Conservation (phyloP, 2,329 filamentous ascomycete genomes). For the Hyphodiscus sp. region DNA sequence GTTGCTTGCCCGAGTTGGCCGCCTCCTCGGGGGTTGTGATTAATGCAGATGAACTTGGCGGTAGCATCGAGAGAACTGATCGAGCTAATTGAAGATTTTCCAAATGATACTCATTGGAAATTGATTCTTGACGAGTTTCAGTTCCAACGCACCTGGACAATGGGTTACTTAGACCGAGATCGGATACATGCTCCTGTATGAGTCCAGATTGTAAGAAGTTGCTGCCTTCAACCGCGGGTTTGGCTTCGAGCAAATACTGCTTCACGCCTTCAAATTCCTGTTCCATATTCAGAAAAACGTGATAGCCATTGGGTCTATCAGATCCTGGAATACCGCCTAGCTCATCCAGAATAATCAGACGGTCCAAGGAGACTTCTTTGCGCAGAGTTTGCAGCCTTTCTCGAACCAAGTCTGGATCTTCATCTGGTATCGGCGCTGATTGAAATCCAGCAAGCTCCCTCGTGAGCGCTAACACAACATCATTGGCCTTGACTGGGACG, state of each 20-base stretch:
- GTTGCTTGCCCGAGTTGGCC: constrained; percentile 40
- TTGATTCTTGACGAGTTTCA: constrained; percentile 5
- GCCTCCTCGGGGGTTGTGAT: constrained; percentile 84
- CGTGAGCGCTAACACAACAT: constrained; percentile 70
- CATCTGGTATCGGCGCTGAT: constrained; percentile 28
- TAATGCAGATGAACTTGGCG: constrained; percentile 77
- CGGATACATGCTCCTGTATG: constrained; percentile 4
- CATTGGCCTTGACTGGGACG: constrained; percentile 46
- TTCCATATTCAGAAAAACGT: constrained; percentile 88
- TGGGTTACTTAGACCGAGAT: constrained; percentile 34
- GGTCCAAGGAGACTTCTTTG: constrained; percentile 62
- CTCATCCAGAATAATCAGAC: constrained; percentile 83
- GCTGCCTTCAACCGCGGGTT: neutral
- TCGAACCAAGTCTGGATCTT: constrained; percentile 35
- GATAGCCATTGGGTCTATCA: constrained; percentile 53
- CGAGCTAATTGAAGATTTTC: constrained; percentile 70
- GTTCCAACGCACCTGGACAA: constrained; percentile 37
- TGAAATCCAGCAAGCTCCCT: constrained; percentile 67
- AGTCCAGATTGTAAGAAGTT: neutral
- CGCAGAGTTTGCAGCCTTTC: constrained; percentile 35
- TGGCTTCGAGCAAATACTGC: constrained; percentile 43
- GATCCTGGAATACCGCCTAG: constrained; percentile 75
- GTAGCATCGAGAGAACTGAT: constrained; percentile 66
- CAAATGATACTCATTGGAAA: constrained; percentile 42
- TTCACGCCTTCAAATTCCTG: constrained; percentile 74